phyloP scores from a whole-genome alignment of 768 basidiomycete genomes.

The Boletus rubroflammeus region DNA sequence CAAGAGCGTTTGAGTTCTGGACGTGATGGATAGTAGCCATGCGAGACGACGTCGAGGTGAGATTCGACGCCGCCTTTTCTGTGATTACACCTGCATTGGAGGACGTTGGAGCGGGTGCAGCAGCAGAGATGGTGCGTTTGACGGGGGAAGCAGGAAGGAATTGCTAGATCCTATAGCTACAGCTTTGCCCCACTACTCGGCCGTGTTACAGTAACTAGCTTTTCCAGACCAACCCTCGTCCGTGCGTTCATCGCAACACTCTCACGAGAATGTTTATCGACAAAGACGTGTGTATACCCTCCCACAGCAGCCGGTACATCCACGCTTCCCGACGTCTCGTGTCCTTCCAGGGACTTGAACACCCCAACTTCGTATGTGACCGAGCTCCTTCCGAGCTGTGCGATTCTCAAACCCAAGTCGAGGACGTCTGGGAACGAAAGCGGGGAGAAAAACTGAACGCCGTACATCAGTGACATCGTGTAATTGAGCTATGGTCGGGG shows the following conservation, averaged over 20 bases:
- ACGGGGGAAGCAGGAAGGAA: too few species aligned
- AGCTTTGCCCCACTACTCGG: conserved; percentile 12
- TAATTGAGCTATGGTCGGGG: background rate
- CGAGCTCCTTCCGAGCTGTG: conserved; percentile 66
- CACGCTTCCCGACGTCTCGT: conserved; percentile 1
- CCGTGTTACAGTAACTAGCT: background rate
- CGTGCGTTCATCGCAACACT: conserved; percentile 44
- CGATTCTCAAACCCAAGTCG: conserved; percentile 67
- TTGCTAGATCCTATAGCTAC: background rate
- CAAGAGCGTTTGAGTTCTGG: conserved; percentile 66
- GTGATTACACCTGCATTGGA: conserved; percentile 71
- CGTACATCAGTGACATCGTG: too few species aligned
- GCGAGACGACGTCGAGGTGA: conserved; percentile 69
- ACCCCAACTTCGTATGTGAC: conserved; percentile 80
- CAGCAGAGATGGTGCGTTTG: conserved; percentile 52
- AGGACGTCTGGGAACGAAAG: conserved; percentile 70
- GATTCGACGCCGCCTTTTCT: conserved; percentile 75
- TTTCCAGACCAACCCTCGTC: conserved; percentile 44
- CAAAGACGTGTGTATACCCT: conserved; percentile 83
- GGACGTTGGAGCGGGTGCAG: conserved; percentile 44
- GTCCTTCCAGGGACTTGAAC: conserved; percentile 40
- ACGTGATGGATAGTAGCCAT: conserved; percentile 65
- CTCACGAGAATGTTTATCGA: conserved; percentile 56
- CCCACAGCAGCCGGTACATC: conserved; percentile 41
- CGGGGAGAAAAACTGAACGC: conserved; percentile 64